Percentiles rank a stretch among this genome's conserved stretches.
phyloP scores from a whole-genome alignment of 225 moss, liverwort and hornwort genomes.

The Climacium dendroides region DNA sequence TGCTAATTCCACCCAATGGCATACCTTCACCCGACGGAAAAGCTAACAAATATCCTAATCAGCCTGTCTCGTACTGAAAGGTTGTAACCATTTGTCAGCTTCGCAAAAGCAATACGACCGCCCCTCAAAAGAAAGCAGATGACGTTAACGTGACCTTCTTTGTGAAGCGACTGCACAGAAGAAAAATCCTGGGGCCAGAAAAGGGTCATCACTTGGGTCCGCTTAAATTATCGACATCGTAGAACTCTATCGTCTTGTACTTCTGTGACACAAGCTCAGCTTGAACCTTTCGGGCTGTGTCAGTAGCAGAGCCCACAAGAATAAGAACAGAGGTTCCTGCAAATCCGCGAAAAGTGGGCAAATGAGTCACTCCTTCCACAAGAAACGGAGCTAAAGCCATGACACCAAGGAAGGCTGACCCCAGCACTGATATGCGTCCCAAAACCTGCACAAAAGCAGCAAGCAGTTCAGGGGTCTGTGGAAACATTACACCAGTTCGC shows the following conservation, averaged over 20 bases:
- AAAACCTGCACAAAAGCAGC: slow-evolving; percentile 39
- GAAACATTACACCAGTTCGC: background rate
- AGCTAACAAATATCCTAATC: background rate
- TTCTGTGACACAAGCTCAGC: slow-evolving; percentile 80
- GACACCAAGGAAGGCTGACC: slow-evolving; percentile 64
- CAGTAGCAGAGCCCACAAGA: slow-evolving; percentile 66
- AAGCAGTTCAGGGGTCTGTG: background rate
- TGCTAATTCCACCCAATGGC: background rate
- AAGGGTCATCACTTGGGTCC: slow-evolving; percentile 1
- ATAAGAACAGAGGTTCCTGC: slow-evolving; percentile 78
- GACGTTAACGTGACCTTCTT: background rate
- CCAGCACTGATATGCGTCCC: slow-evolving; percentile 68
- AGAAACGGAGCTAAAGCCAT: slow-evolving; percentile 78
- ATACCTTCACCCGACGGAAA: background rate
- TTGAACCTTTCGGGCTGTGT: slow-evolving; percentile 78
- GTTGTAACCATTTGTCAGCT: background rate
- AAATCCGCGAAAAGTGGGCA: slow-evolving; percentile 73
- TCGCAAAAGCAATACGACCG: background rate
- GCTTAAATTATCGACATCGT: slow-evolving; percentile 28
- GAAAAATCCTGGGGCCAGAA: background rate
- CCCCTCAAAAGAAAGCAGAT: background rate
- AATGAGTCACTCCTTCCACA: slow-evolving; percentile 83
- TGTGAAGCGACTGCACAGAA: background rate
- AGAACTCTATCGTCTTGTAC: slow-evolving; percentile 72
- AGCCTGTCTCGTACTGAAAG: background rate